Base-by-base conservation (phyloP, 1,139 yeast genomes). In the Suhomyces wounanorum region DNA sequence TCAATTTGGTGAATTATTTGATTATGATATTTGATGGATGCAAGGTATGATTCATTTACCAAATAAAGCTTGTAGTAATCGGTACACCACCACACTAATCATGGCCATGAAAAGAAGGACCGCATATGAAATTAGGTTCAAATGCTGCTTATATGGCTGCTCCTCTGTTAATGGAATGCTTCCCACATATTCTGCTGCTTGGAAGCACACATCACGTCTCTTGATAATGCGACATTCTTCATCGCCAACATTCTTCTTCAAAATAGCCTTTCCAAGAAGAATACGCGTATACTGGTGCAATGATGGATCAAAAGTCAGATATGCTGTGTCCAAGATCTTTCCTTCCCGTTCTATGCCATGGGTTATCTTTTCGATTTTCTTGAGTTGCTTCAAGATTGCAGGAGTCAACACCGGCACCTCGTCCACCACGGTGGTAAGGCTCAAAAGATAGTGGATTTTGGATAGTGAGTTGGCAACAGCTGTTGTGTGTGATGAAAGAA, bases 151-250 rank as follows among this genome's bases (percentile, higher is more conserved):
- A 16, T 36, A 42, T n/a, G 50, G 26, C 40, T 43, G 55, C 16
- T 50, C 55, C 39, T 52, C 55, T 2, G 51, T 47, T 21, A 52
- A 44, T 2, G 81, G 81, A 28, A 77, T 76, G 53, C 75, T 68
- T 9, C 75, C 75, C 30, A 76, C 79, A 52, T 72, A 71, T 47
- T 73, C 78, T 1, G 78, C 75, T 0, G 81, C 79, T 54, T 67
- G 76, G 49, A 62, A 69, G 49, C 81, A 77, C 21, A 76, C 63
- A 16, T 70, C 71, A 54, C 81, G 60, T 50, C 81, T 60, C 46
- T 61, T 64, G 30, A 76, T 65, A 40, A 75, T 58, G 52, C 66
- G 69, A 54, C 80, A 76, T 39, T 71, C 71, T 3, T 49, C 38
- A 3, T 52, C 59, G n/a, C 59, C 58, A 25, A 77, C 61, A 3